Evolutionary conservation across 257 asterid species (phyloP).

Genomic region (Mentha longifolia): DNA sequence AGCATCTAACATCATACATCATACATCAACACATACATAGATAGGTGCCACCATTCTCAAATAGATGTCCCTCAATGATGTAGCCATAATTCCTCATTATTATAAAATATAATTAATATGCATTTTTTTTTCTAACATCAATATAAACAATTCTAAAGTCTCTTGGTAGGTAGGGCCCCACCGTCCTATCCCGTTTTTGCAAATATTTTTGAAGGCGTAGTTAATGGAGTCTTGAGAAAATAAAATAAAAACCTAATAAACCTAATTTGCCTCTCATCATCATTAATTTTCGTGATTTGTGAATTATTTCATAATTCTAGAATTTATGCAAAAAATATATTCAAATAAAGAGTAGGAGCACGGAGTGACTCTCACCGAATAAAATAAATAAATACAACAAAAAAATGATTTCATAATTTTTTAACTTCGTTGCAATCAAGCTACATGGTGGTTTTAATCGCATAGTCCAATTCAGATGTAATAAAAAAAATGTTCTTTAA

Average conservation of each 20-base stretch:
- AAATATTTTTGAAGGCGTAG: conserved; percentile 26
- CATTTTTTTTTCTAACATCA: too few species aligned
- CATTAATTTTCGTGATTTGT: neutral
- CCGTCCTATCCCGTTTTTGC: conserved; percentile 25
- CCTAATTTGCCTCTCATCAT: conserved; percentile 2
- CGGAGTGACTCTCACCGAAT: neutral
- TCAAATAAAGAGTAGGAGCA: neutral
- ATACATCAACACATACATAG: neutral
- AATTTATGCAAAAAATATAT: neutral
- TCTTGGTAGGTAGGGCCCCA: conserved; percentile 27
- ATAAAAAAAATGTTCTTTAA: too few species aligned
- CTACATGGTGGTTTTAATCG: too few species aligned
- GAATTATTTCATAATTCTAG: neutral
- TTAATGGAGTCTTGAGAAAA: conserved; percentile 22
- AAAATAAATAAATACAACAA: neutral
- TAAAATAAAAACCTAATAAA: neutral
- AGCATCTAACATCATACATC: neutral
- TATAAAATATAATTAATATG: neutral
- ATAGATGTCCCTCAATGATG: conserved; percentile 31
- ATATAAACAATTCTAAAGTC: conserved; percentile 9
- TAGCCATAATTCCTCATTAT: conserved; percentile 37
- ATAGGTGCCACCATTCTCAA: conserved; percentile 21
- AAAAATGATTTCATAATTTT: neutral
- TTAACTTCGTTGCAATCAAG: neutral
- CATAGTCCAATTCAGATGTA: too few species aligned